phyloP scores from a whole-genome alignment of 306 rosid genomes.

The Quercus glauca region DNA sequence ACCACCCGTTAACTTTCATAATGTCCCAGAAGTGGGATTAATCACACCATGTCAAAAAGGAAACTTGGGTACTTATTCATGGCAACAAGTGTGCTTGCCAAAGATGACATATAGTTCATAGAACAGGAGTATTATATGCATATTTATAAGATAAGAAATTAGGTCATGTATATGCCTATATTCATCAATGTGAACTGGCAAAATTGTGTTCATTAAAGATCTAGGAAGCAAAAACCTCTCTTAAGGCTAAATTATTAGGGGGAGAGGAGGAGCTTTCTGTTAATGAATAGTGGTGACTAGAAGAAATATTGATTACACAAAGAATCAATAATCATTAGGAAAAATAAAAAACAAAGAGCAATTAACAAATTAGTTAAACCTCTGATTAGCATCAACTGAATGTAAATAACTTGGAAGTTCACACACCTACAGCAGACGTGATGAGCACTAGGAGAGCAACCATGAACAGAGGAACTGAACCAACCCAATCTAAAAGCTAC shows the following conservation, averaged over 20 bases:
- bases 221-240: not conserved
- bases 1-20: constrained; percentile 6
- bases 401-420: not conserved
- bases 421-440: too few species aligned
- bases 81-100: not conserved
- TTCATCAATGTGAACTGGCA: not conserved
- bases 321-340: too few species aligned
- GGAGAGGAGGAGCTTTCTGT: not conserved
- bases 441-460: too few species aligned
- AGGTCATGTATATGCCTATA: not conserved
- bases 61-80: not conserved
- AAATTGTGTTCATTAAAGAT: not conserved
- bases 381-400: too few species aligned
- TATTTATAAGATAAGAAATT: not conserved
- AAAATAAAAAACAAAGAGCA: too few species aligned
- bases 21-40: constrained; percentile 4
- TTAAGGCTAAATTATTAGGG: not conserved
- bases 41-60: not conserved
- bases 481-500: too few species aligned
- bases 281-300: too few species aligned
- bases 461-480: too few species aligned
- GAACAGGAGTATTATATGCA: not conserved
- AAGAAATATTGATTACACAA: too few species aligned
- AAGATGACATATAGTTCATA: not conserved
- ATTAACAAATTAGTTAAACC: too few species aligned